Conservation (phyloP, 768 basidiomycete genomes). For the Kwoniella sp. region DNA sequence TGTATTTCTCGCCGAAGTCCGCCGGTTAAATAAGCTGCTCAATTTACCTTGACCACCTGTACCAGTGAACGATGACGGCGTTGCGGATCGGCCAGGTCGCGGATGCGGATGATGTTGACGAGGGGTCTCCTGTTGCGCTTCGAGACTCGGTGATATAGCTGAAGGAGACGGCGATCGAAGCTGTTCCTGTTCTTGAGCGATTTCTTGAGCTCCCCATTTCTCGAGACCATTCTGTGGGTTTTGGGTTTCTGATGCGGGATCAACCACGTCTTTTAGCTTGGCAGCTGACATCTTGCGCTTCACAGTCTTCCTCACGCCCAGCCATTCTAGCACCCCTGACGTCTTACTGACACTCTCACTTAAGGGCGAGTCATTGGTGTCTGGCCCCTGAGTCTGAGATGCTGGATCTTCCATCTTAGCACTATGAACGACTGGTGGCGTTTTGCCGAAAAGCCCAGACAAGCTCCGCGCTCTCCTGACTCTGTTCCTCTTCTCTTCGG, state of each 20-base stretch:
- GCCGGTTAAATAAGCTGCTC: slow-evolving; percentile 27
- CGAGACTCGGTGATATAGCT: background rate
- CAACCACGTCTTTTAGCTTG: slow-evolving; percentile 12
- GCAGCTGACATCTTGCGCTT: slow-evolving; percentile 36
- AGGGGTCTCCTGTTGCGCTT: slow-evolving; percentile 11
- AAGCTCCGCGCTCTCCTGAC: slow-evolving; percentile 42
- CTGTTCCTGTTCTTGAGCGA: background rate
- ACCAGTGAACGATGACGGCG: background rate
- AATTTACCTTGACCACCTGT: background rate
- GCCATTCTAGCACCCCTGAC: slow-evolving; percentile 45
- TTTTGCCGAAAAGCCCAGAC: slow-evolving; percentile 40
- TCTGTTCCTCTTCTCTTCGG: slow-evolving; percentile 24
- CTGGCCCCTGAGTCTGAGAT: background rate
- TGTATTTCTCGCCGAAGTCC: slow-evolving; percentile 23
- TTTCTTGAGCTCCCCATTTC: background rate
- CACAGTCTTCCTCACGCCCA: slow-evolving; percentile 38
- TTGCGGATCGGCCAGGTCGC: background rate
- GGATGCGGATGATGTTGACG: slow-evolving; percentile 10
- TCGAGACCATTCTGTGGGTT: background rate
- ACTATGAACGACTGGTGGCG: slow-evolving; percentile 7
- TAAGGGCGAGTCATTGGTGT: background rate
- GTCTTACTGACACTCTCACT: slow-evolving; percentile 21
- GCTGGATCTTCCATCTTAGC: slow-evolving; percentile 5
- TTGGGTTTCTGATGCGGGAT: background rate
- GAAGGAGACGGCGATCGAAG: slow-evolving; percentile 1